These are phyloP conservation scores for Phytophthora brassicae DNA, from an alignment of 352 stramenopile species.

Conservation along the genomic window DNA sequence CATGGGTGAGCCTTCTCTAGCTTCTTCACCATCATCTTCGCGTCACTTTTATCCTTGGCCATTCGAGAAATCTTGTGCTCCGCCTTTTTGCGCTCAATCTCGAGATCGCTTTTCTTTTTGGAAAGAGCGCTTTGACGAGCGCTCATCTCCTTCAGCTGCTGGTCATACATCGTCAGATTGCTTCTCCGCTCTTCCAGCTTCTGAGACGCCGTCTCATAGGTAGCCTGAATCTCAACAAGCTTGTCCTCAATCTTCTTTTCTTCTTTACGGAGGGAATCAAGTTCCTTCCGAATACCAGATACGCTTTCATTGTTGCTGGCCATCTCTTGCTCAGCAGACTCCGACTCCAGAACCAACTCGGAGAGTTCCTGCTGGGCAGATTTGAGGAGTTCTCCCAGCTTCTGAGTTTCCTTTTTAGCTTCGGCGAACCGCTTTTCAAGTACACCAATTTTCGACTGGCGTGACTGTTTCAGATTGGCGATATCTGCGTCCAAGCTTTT, in stretches of 20 bases:
- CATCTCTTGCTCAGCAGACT: constrained; percentile 72
- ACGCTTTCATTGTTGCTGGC: constrained; percentile 58
- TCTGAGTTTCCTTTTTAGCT: constrained; percentile 76
- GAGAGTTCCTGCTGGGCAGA: constrained; percentile 67
- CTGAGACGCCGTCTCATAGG: constrained; percentile 57
- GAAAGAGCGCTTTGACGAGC: constrained; percentile 76
- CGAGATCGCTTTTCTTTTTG: constrained; percentile 85
- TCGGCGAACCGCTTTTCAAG: constrained; percentile 76
- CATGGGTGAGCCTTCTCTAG: constrained; percentile 95
- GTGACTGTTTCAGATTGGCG: constrained; percentile 78
- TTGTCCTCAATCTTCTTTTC: constrained; percentile 74
- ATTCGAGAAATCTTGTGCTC: constrained; percentile 92
- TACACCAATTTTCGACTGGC: constrained; percentile 76
- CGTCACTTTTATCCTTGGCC: constrained; percentile 92
- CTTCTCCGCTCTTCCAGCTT: constrained; percentile 72
- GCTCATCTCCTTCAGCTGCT: constrained; percentile 91
- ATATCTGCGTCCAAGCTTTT: constrained; percentile 78
- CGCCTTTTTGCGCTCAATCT: constrained; percentile 96
- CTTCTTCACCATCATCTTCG: constrained; percentile 87
- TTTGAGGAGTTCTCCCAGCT: constrained; percentile 61
- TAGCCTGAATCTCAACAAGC: constrained; percentile 60
- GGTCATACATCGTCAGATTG: constrained; percentile 84
- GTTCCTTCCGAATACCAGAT: constrained; percentile 55
- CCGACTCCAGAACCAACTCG: constrained; percentile 70
- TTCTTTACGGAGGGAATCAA: constrained; percentile 61